Conservation (phyloP, 208 protist genomes). For the Tetramitus jugosus region DNA sequence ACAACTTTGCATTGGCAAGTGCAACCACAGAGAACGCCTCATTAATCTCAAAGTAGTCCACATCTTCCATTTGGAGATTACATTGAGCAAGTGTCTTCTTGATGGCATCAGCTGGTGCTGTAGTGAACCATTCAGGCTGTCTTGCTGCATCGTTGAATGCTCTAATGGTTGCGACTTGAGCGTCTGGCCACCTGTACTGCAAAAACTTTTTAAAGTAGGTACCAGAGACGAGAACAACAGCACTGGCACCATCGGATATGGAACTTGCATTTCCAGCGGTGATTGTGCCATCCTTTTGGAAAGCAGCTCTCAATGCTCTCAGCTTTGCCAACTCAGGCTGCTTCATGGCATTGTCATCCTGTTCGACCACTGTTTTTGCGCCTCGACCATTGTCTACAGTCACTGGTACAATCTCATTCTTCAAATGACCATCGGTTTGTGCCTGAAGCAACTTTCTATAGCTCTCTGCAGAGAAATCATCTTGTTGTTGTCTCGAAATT, state of each 20-base stretch:
- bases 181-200: no score
- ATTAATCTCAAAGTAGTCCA: slow-evolving; percentile 88
- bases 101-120: slow-evolving; percentile 70
- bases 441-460: slow-evolving; percentile 28
- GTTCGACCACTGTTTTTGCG: slow-evolving; percentile 37
- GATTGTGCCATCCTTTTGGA: slow-evolving; percentile 72
- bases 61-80: slow-evolving; percentile 48
- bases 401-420: slow-evolving; percentile 76
- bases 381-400: no score
- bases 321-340: slow-evolving; percentile 72
- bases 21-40: slow-evolving; percentile 89
- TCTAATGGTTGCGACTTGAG: slow-evolving; percentile 22
- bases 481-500: slow-evolving; percentile 73
- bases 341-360: slow-evolving; percentile 67
- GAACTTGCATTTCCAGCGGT: slow-evolving; percentile 76
- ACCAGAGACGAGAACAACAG: slow-evolving; percentile 54
- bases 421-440: no score
- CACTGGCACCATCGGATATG: slow-evolving; percentile 75
- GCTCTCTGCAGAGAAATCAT: slow-evolving; percentile 79
- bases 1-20: slow-evolving; percentile 63
- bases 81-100: slow-evolving; percentile 56
- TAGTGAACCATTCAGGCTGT: slow-evolving; percentile 75
- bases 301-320: slow-evolving; percentile 60
- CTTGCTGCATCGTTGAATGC: slow-evolving; percentile 69
- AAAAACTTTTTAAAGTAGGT: slow-evolving; percentile 23